A percentile compares a stretch with the other conserved stretches of the same genome.
phyloP scores from a whole-genome alignment of 2,329 filamentous ascomycete species.

The Amesomyces nigricolor region DNA sequence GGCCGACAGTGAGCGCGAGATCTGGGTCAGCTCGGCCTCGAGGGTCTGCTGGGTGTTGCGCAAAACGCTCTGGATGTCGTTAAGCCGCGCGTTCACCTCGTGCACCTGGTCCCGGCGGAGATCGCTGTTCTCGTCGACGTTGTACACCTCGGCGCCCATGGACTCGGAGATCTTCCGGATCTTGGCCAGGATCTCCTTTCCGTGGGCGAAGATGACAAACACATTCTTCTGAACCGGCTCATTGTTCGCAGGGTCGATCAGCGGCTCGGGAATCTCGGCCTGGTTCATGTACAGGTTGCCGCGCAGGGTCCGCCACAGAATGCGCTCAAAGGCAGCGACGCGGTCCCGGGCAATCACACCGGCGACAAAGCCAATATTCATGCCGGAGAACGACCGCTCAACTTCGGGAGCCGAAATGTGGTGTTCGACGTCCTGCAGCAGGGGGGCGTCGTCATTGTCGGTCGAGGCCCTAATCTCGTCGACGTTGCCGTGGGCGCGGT shows the following conservation, averaged over 20 bases:
- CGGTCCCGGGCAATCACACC: slow-evolving; percentile 92
- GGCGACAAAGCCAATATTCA: slow-evolving; percentile 98
- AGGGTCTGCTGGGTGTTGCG: slow-evolving; percentile 93
- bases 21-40: slow-evolving; percentile 87
- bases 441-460: slow-evolving; percentile 85
- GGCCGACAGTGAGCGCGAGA: slow-evolving; percentile 83
- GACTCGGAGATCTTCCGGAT: slow-evolving; percentile 99
- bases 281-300: slow-evolving; percentile 99
- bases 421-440: slow-evolving; percentile 89
- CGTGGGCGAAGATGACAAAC: slow-evolving; percentile 98
- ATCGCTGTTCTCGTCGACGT: slow-evolving; percentile 95
- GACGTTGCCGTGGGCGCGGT: slow-evolving; percentile 89
- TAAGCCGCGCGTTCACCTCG: slow-evolving; percentile 89
- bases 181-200: slow-evolving; percentile 97
- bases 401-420: slow-evolving; percentile 61
- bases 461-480: slow-evolving; percentile 92
- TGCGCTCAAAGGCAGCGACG: slow-evolving; percentile 92
- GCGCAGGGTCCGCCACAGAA: slow-evolving; percentile 92
- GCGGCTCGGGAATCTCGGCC: slow-evolving; percentile 90
- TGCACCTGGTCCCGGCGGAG: slow-evolving; percentile 92
- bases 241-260: slow-evolving; percentile 88
- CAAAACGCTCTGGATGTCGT: slow-evolving; percentile 86
- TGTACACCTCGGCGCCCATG: slow-evolving; percentile 91
- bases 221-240: slow-evolving; percentile 95
- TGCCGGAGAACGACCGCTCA: slow-evolving; percentile 85